Conservation (phyloP, 2,329 filamentous ascomycete species). For the Neopestalotiopsis sp. region DNA sequence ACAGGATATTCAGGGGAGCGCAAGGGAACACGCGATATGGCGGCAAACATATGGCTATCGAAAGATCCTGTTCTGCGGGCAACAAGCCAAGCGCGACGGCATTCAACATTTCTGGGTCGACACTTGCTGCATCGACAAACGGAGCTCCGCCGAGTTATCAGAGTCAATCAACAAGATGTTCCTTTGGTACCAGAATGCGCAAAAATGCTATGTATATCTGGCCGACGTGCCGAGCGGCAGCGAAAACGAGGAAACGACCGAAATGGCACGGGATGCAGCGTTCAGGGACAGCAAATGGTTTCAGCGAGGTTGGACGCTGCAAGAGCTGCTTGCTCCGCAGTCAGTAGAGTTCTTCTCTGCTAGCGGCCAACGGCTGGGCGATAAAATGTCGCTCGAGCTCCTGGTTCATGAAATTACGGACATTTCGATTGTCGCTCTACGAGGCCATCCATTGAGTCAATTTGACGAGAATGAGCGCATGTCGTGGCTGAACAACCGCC, state of each 20-base stretch:
- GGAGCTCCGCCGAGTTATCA: background rate
- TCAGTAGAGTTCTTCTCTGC: conserved; percentile 30
- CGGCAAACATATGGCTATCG: too few relatives aligned
- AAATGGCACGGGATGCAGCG: background rate
- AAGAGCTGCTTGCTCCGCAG: conserved; percentile 29
- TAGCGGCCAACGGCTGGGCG: background rate
- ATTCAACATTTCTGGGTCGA: background rate
- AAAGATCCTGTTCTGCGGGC: background rate
- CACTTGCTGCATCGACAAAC: conserved; percentile 12
- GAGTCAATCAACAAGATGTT: conserved; percentile 10
- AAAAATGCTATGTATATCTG: conserved; percentile 39
- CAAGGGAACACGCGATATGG: too few relatives aligned
- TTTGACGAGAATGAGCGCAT: background rate
- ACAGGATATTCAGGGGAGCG: background rate
- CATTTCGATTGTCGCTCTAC: background rate
- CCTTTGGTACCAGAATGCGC: conserved; percentile 18
- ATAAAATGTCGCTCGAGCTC: background rate
- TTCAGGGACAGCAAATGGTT: conserved; percentile 28
- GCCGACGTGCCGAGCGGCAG: conserved; percentile 29
- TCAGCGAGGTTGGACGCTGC: conserved; percentile 32
- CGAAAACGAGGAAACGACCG: background rate
- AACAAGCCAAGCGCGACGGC: background rate
- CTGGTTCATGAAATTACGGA: background rate
- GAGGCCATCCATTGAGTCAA: too few relatives aligned
- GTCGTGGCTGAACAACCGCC: background rate